Base-by-base conservation (phyloP, 345 rosid genomes). In the Barbarea vulgaris region DNA sequence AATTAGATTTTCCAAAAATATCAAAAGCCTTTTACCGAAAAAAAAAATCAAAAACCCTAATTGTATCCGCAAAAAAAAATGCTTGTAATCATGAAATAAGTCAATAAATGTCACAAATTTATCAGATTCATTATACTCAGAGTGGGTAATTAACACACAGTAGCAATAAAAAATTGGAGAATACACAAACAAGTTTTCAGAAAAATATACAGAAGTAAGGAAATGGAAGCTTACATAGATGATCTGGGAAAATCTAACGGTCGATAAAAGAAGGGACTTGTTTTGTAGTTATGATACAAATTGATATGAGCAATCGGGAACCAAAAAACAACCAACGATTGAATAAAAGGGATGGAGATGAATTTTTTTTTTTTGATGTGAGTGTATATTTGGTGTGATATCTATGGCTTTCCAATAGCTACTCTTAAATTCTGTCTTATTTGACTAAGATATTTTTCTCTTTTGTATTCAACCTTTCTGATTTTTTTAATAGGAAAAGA, bases 141-240 rank as follows among this genome's bases (percentile, higher is more conserved):
- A 47, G 13, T 9, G 42, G 22, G 31, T 14, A 42, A 36, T 42
- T 30, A 11, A 10, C 58, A 47, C 50, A 46, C 12, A 10, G 36
- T 22, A 22, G 50, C 21, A 28, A 55, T 6, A 9, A 42, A 56
- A 3, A 37, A 28, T 63, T 34, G 18, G 18, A 28, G 9, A 17
- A 37, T 50, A 8, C 30, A 48, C 0, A 65, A 48, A 51, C 17
- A 66, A 65, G 63, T 34, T 58, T 9, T 9, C 0, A 13, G 15
- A 11, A 33, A 9, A 27, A 22, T 6, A 61, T 15, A 44, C 13
- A n/a, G n/a, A n/a, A n/a, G 42, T 21, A 27, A 41, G 12, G 36
- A 58, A 24, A 70, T 1, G 33, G 37, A 71, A 59, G n/a, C 67
- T 71, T 60, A 71, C 75, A 71, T 12, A 11, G n/a, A n/a, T n/a